phyloP scores from a whole-genome alignment of 305 asterid genomes.

The Fraxinus paxiana region DNA sequence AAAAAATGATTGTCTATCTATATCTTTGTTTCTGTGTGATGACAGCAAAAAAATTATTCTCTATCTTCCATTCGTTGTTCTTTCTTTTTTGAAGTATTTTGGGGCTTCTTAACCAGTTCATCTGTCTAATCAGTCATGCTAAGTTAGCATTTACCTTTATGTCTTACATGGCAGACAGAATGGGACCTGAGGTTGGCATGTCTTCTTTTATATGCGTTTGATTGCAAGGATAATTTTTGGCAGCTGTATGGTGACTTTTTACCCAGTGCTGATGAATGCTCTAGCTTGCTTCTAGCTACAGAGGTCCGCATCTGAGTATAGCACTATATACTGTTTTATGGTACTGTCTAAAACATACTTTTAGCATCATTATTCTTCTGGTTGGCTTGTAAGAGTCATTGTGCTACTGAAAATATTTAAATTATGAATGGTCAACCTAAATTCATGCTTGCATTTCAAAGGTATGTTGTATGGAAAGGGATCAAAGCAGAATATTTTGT shows the following conservation, averaged over 20 bases:
- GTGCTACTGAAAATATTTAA: neutral
- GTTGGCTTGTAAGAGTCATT: neutral
- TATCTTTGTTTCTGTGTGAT: slow-evolving; percentile 16
- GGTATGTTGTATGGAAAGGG: neutral
- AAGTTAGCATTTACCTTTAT: slow-evolving; percentile 23
- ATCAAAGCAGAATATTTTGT: neutral
- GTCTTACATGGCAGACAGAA: slow-evolving; percentile 65
- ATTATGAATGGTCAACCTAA: neutral
- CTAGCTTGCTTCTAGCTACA: slow-evolving; percentile 87
- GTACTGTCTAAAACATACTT: neutral
- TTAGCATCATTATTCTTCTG: slow-evolving; percentile 5
- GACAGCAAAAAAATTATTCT: neutral
- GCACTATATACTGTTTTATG: slow-evolving; percentile 3
- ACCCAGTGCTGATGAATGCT: slow-evolving; percentile 80
- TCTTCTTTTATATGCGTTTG: slow-evolving; percentile 75
- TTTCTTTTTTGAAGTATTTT: neutral
- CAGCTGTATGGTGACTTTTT: slow-evolving; percentile 90
- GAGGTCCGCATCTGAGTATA: slow-evolving; percentile 54
- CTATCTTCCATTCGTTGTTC: neutral
- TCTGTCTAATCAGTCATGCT: neutral
- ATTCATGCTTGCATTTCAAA: neutral
- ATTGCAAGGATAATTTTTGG: slow-evolving; percentile 94
- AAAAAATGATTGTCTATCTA: neutral
- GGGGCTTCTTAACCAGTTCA: neutral
- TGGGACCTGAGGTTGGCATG: slow-evolving; percentile 96